These are phyloP conservation scores for Pleurotus ostreatus DNA, from an alignment of 768 basidiomycete species.

Conservation along the genomic window DNA sequence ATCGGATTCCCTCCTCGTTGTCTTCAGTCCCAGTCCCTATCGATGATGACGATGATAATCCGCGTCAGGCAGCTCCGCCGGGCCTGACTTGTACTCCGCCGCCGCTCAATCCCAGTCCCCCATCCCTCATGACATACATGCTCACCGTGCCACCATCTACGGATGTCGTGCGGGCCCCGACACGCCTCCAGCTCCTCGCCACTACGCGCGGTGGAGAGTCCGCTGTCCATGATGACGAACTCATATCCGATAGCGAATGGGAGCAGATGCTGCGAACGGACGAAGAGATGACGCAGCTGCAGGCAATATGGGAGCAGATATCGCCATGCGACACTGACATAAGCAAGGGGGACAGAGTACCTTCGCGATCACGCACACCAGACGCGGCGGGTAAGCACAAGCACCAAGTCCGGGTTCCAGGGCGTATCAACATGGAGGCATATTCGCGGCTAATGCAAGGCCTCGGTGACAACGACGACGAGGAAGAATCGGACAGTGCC, in stretches of 20 bases:
- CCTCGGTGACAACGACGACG: constrained; percentile 18
- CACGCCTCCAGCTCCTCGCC: constrained; percentile 64
- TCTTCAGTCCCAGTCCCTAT: constrained; percentile 1
- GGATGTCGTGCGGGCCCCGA: constrained; percentile 34
- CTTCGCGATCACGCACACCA: neutral
- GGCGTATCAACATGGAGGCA: constrained; percentile 53
- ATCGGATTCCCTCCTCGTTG: constrained; percentile 17
- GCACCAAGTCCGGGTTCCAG: constrained; percentile 20
- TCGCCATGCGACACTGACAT: constrained; percentile 27
- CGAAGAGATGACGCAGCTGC: constrained; percentile 45
- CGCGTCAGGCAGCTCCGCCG: too few species aligned
- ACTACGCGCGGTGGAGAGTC: constrained; percentile 52
- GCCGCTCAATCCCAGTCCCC: constrained; percentile 9
- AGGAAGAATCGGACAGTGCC: constrained; percentile 9
- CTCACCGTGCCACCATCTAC: constrained; percentile 38
- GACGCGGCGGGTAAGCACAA: constrained; percentile 14
- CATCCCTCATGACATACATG: constrained; percentile 48
- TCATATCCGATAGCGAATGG: constrained; percentile 67
- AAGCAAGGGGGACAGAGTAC: constrained; percentile 7
- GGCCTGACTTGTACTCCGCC: neutral
- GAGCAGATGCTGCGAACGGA: constrained; percentile 54
- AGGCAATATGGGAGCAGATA: constrained; percentile 17
- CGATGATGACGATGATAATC: neutral
- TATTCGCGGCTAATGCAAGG: constrained; percentile 45
- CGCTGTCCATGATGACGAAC: constrained; percentile 62